Base-by-base conservation (phyloP, 352 stramenopile genomes). In the Pilasporangium apinafurcum region DNA sequence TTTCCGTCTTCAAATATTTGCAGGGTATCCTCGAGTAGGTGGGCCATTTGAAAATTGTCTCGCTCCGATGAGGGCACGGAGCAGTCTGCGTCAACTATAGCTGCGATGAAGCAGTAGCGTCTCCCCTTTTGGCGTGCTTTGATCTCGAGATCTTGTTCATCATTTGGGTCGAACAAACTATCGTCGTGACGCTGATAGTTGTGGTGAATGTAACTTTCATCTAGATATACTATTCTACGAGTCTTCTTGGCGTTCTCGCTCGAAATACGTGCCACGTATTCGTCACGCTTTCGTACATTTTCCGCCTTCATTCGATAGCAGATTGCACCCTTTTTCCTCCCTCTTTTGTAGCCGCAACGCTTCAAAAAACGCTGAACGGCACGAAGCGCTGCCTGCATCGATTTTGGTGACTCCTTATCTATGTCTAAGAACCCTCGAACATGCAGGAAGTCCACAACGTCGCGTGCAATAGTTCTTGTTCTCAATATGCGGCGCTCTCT, bases 1-100 rank as follows among this genome's bases (percentile, higher is more conserved):
- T 48, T 48, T 4, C 31, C 42, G 4, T 32, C 42, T 30, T 48
- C 28, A 40, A 48, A 48, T n/a, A 48, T 48, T n/a, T 34, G 24
- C 10, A 40, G 42, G n/a, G 30, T 37, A 21, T 48, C 41, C 20
- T 36, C 22, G 8, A 48, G 22, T 24, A 48, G 30, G 18, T 48
- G 41, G 30, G 41, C 41, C 13, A 30, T 36, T 14, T 38, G 29
- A n/a, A n/a, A 30, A 17, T 37, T 22, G 17, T 21, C 30, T n/a
- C 30, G 41, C 28, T 39, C 30, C 6, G 8, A 21, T 14, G 17
- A 29, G 4, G 18, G 18, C 14, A 48, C n/a, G 2, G 12, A 1
- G 2, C 17, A 24, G 14, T 40, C 16, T 7, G 30, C 42, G n/a
- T 40, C 42, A 8, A 40, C 42, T n/a, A 48, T 39, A 10, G 42